phyloP scores from a whole-genome alignment of 1,284 basidiomycete genomes.

The Malassezia caprae region DNA sequence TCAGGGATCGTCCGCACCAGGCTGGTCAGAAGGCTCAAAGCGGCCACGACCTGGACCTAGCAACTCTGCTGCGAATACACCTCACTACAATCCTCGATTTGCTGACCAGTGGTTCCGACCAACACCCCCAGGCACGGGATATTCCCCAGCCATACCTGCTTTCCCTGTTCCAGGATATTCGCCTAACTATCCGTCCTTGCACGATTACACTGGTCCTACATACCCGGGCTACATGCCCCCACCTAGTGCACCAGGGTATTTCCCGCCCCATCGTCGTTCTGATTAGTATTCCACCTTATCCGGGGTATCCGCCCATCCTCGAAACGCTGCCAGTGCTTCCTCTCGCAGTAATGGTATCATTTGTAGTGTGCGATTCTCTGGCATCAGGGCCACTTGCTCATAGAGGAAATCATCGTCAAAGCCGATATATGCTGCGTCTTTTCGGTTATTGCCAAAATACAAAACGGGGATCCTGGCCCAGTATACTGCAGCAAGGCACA shows the following conservation, averaged over 20 bases:
- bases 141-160: background rate
- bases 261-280: background rate
- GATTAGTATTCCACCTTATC: background rate
- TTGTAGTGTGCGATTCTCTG: background rate
- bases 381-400: background rate
- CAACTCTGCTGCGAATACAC: background rate
- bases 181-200: background rate
- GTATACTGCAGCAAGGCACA: background rate
- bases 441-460: background rate
- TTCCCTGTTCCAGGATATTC: conserved; percentile 2
- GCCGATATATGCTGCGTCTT: background rate
- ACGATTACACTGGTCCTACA: background rate
- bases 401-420: conserved; percentile 3
- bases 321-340: background rate
- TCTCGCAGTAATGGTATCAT: background rate
- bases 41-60: background rate
- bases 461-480: background rate
- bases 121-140: background rate
- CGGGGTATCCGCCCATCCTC: background rate
- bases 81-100: conserved; percentile 17
- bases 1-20: background rate
- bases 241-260: background rate
- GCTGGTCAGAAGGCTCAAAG: background rate
- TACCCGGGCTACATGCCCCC: background rate
- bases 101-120: conserved; percentile 9